phyloP scores from a whole-genome alignment of 2,329 filamentous ascomycete species.

The Stenocarpella maydis region DNA sequence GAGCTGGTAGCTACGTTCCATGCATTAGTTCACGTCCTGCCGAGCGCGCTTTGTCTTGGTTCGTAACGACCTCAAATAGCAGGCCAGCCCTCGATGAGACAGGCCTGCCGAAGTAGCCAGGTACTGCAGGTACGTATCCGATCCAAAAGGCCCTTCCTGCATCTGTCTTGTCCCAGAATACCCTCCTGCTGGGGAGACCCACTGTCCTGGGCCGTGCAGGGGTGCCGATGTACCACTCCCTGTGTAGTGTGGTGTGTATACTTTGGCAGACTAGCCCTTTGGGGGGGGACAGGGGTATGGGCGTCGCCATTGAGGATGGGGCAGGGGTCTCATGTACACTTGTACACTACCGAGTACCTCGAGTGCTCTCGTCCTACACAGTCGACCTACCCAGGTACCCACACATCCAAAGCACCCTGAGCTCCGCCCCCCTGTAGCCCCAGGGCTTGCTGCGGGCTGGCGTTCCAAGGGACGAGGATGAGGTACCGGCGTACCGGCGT shows the following conservation, averaged over 20 bases:
- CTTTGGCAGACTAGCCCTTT: too few species aligned
- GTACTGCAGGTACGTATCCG: constrained; percentile 12
- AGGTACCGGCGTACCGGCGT: neutral
- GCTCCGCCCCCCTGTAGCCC: constrained; percentile 14
- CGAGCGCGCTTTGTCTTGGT: constrained; percentile 23
- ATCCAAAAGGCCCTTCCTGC: constrained; percentile 14
- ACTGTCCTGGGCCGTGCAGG: constrained; percentile 28
- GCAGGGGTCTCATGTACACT: neutral
- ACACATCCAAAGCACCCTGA: neutral
- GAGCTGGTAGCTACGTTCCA: constrained; percentile 32
- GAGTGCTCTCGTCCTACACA: too few species aligned
- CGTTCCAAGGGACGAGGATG: constrained; percentile 2
- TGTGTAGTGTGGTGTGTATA: too few species aligned
- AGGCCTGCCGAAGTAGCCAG: neutral
- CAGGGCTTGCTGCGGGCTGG: constrained; percentile 1
- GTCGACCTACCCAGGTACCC: too few species aligned
- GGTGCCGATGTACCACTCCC: constrained; percentile 8
- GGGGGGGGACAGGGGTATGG: neutral
- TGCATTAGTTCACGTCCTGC: constrained; percentile 26
- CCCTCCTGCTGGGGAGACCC: constrained; percentile 20
- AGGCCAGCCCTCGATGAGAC: constrained; percentile 13
- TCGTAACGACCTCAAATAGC: constrained; percentile 28
- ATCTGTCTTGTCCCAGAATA: constrained; percentile 19
- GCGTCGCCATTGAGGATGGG: neutral
- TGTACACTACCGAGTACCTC: too few species aligned